Evolutionary conservation across 139 green algal species (phyloP).

Genomic region (Axilococcus clingmanii): DNA sequence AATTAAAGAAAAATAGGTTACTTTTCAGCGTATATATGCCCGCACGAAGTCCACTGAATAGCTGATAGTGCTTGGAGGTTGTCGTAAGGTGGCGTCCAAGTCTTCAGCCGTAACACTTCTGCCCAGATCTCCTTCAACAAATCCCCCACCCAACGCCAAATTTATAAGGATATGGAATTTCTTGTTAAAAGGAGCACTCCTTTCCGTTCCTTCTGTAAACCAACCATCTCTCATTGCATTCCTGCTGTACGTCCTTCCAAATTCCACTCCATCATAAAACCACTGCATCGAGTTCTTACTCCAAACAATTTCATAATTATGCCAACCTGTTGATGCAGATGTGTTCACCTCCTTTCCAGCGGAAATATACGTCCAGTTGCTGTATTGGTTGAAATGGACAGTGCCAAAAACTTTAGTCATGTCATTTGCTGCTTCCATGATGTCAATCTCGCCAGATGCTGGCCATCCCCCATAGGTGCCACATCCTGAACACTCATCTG

Average conservation of each 20-base stretch:
- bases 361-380: background rate
- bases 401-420: constrained; percentile 10
- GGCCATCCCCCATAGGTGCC: constrained; percentile 21
- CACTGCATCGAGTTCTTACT: constrained; percentile 18
- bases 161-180: constrained; percentile 42
- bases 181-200: constrained; percentile 26
- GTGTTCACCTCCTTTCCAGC: background rate
- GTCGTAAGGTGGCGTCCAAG: too few species aligned
- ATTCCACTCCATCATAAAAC: constrained; percentile 24
- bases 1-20: too few species aligned
- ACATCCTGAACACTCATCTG: constrained; percentile 5
- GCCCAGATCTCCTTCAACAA: too few species aligned
- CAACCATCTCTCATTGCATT: constrained; percentile 2
- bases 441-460: constrained; percentile 24
- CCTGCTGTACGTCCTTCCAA: background rate
- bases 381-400: constrained; percentile 12
- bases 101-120: too few species aligned
- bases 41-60: too few species aligned
- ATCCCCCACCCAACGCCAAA: constrained; percentile 32
- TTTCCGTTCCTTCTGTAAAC: constrained; percentile 5
- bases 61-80: too few species aligned
- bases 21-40: too few species aligned
- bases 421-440: constrained; percentile 27
- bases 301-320: constrained; percentile 27
- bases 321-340: constrained; percentile 13